phyloP scores from a whole-genome alignment of 2,329 filamentous ascomycete species.

The Sclerotinia borealis region DNA sequence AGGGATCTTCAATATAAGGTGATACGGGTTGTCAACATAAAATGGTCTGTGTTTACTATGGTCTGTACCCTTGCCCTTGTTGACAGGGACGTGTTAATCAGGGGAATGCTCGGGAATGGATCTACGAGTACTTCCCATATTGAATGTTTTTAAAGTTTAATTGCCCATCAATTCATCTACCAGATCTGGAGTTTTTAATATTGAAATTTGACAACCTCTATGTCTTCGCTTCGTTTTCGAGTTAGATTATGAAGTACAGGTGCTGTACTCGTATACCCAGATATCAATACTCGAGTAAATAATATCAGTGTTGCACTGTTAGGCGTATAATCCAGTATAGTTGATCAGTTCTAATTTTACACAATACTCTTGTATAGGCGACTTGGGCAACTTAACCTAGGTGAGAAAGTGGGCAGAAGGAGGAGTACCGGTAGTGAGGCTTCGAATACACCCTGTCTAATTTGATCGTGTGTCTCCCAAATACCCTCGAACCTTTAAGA shows the following conservation, averaged over 20 bases:
- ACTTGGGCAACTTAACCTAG: too few relatives aligned
- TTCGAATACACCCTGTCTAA: background rate
- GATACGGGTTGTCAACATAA: too few relatives aligned
- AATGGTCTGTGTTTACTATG: background rate
- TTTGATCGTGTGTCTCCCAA: background rate
- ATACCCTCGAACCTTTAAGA: background rate
- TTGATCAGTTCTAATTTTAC: too few relatives aligned
- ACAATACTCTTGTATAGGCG: too few relatives aligned
- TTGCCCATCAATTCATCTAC: background rate
- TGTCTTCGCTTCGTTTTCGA: too few relatives aligned
- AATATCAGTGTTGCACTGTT: too few relatives aligned
- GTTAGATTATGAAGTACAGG: too few relatives aligned
- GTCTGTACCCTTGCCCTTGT: background rate
- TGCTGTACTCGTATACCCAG: too few relatives aligned
- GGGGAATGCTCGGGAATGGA: slow-evolving; percentile 5
- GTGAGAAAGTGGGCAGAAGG: background rate
- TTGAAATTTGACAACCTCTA: too few relatives aligned
- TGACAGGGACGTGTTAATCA: slow-evolving; percentile 3
- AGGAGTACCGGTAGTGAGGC: background rate
- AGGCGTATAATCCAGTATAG: too few relatives aligned
- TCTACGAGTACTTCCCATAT: background rate
- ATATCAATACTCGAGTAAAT: too few relatives aligned
- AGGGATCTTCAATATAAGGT: background rate
- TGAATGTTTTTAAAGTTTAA: background rate
- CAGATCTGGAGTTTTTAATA: background rate